Evolutionary conservation across 2,329 filamentous ascomycete species (phyloP), one percentile per base, ranked within the genome.

Genomic region (Fusarium concolor): DNA sequence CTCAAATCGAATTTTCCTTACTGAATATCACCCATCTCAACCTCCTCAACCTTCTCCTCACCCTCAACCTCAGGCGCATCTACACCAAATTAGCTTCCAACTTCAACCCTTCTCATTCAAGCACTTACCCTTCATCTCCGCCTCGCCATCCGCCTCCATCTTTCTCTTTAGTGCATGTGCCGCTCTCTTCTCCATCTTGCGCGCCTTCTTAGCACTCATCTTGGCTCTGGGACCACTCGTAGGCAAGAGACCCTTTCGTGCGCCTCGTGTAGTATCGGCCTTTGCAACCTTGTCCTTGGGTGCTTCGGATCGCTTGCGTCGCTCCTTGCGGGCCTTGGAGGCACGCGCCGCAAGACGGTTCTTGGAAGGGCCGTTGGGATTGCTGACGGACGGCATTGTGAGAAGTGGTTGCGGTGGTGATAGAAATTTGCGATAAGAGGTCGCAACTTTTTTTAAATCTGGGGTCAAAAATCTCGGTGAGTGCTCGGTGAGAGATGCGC

Each of bases 341-440:
- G 81, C 79, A 62, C 80, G 79, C 35, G 84, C 83, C 18, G 79
- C 79, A 38, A 84, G 77, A 15, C 85, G 83, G 80, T 86, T 87
- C 73, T 83, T 83, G 53, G 84, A 87, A 11, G 81, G 81, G 45
- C 80, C 81, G 81, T 88, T 88, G 73, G 86, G 86, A 79, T 87
- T 89, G 68, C 85, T 84, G 71, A 86, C 82, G 46, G 85, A 87
- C 17, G 83, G 82, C 85, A 87, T 87, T 65, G 56, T 73, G 50
- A 24, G 8, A 54, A 18, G 39, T 42, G 38, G 37, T 44, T 35
- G 33, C 26, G 51, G 26, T 60, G 29, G 45, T 42, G 46, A 47
- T 61, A 52, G 26, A 64, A 45, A 47, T 61, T 35, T 62, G 49
- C 67, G 60, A 58, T 39, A 24, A 44, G 35, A 56, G 65, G n/a